phyloP scores from a whole-genome alignment of 306 rosid species.

The Castanea crenata region DNA sequence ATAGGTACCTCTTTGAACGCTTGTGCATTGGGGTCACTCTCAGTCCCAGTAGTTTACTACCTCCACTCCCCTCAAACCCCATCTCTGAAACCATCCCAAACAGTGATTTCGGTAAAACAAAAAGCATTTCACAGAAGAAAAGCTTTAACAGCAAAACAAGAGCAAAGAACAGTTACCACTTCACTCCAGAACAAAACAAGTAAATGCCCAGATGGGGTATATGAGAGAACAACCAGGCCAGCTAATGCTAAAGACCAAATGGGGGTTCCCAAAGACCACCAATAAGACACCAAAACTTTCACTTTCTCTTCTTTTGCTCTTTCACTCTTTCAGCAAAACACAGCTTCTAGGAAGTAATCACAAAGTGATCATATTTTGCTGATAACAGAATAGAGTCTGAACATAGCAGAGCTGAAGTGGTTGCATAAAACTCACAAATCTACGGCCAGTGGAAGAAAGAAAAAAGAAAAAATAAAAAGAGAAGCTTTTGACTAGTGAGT shows the following conservation, averaged over 20 bases:
- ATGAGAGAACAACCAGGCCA: slow-evolving; percentile 27
- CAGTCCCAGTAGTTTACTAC: slow-evolving; percentile 50
- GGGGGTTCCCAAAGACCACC: slow-evolving; percentile 22
- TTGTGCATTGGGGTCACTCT: slow-evolving; percentile 57
- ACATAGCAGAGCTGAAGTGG: slow-evolving; percentile 31
- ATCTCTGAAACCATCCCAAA: slow-evolving; percentile 45
- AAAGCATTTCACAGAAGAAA: slow-evolving; percentile 10
- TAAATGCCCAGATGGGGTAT: slow-evolving; percentile 22
- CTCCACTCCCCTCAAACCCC: slow-evolving; percentile 50
- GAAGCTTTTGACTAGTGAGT: slow-evolving; percentile 45
- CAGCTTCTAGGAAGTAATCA: slow-evolving; percentile 38
- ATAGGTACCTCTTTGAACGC: slow-evolving; percentile 75
- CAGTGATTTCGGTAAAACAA: slow-evolving; percentile 25
- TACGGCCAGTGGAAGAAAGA: slow-evolving; percentile 23
- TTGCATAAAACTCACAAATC: slow-evolving; percentile 35
- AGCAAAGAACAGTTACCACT: slow-evolving; percentile 28
- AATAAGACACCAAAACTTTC: slow-evolving; percentile 32
- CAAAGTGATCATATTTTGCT: slow-evolving; percentile 40
- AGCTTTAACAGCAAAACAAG: slow-evolving; percentile 20
- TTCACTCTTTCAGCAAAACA: slow-evolving; percentile 35
- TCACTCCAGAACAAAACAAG: slow-evolving; percentile 39
- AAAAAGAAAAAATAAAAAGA: slow-evolving; percentile 25
- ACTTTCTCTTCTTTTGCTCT: slow-evolving; percentile 18
- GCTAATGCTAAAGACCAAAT: slow-evolving; percentile 28
- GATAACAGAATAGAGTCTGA: slow-evolving; percentile 35